These are phyloP conservation scores for Macrolepiota fuliginosa DNA, from an alignment of 768 basidiomycete species.

Conservation along the genomic window DNA sequence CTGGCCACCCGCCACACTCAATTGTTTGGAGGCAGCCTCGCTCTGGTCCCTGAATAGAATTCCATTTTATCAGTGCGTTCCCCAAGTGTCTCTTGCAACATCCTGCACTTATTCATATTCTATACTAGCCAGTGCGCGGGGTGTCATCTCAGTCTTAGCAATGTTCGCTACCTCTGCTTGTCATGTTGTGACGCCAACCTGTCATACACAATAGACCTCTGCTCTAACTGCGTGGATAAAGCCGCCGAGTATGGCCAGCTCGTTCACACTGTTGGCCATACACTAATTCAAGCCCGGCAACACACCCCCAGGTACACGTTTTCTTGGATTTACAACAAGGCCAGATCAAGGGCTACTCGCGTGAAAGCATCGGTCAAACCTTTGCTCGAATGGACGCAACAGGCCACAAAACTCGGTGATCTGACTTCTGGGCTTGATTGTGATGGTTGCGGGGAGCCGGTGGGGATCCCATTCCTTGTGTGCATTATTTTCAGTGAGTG, in stretches of 20 bases:
- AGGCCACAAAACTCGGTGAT: not conserved
- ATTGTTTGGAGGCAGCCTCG: conserved; percentile 30
- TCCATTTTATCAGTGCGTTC: conserved; percentile 31
- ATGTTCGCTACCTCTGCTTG: conserved; percentile 28
- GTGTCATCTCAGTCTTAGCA: conserved; percentile 28
- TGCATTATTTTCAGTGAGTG: conserved; percentile 12
- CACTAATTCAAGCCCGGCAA: not conserved
- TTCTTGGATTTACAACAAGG: not conserved
- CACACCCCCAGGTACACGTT: not conserved
- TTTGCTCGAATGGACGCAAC: not conserved
- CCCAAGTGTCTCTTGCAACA: not conserved
- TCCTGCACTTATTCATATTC: too few species aligned
- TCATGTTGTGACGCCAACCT: conserved; percentile 32
- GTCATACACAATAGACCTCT: conserved; percentile 16
- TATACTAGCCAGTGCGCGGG: conserved; percentile 29
- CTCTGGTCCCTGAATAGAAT: conserved; percentile 31
- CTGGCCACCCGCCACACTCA: conserved; percentile 30
- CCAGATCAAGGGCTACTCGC: not conserved
- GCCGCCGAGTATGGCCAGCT: not conserved
- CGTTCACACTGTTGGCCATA: conserved; percentile 2
- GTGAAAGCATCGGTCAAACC: not conserved
- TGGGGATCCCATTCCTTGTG: not conserved
- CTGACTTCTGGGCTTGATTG: not conserved
- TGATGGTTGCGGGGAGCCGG: not conserved
- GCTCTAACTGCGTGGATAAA: not conserved